Evolutionary conservation across 148 eudicot genomes (phyloP).

Genomic region (Polygonum maritimum): DNA sequence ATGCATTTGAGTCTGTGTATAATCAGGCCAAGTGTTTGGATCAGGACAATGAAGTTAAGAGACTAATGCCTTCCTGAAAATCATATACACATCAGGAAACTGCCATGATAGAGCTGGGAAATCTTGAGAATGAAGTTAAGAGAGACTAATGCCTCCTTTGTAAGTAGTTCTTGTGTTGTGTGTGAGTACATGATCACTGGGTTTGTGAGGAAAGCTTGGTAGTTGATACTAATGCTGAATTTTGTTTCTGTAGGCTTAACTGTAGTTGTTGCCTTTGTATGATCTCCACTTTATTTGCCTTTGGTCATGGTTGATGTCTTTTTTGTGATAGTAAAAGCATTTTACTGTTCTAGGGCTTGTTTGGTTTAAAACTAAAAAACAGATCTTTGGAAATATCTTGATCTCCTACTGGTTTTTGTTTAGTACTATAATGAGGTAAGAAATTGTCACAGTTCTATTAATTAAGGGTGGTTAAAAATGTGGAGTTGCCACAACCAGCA

Average conservation of each 20-base stretch:
- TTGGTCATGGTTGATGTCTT: neutral
- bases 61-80: conserved; percentile 32
- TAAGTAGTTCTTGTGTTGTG: neutral
- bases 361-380: too few species aligned
- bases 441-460: neutral
- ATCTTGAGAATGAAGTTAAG: too few species aligned
- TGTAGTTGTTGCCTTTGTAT: neutral
- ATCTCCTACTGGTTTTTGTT: too few species aligned
- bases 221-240: neutral
- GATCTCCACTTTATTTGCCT: neutral
- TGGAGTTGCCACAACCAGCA: neutral
- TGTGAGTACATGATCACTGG: conserved; percentile 3
- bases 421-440: neutral
- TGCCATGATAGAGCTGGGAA: too few species aligned
- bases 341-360: neutral
- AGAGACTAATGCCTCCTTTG: too few species aligned
- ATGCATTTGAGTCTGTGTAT: conserved; percentile 57
- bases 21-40: conserved; percentile 48
- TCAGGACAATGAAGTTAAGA: conserved; percentile 48
- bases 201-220: neutral
- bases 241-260: neutral
- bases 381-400: too few species aligned
- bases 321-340: neutral
- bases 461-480: neutral
- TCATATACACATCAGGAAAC: neutral